Conservation (phyloP, 768 basidiomycete species). For the Rhizopogon sp. region DNA sequence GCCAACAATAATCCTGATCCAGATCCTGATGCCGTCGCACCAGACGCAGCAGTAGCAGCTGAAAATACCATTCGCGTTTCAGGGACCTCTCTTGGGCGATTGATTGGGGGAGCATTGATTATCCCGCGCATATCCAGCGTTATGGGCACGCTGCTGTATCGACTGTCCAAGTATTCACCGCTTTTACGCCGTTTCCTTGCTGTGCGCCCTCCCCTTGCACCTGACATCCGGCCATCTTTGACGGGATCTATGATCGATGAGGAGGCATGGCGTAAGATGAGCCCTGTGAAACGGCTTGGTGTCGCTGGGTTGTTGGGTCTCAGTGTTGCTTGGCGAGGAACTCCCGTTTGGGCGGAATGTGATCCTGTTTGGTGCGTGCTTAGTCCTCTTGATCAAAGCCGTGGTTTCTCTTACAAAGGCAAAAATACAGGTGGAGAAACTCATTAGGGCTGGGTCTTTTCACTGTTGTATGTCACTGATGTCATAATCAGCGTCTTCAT, state of each 20-base stretch:
- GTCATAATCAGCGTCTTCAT: neutral
- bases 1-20: constrained; percentile 6
- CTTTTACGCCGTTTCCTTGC: constrained; percentile 22
- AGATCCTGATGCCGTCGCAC: constrained; percentile 6
- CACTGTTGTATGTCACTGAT: constrained; percentile 43
- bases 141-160: constrained; percentile 60
- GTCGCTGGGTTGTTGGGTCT: constrained; percentile 33
- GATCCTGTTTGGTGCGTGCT: constrained; percentile 66
- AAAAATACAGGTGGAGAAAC: constrained; percentile 54
- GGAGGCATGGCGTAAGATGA: constrained; percentile 8
- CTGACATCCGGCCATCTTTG: constrained; percentile 6
- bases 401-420: neutral
- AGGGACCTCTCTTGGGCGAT: constrained; percentile 56
- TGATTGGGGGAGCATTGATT: constrained; percentile 64
- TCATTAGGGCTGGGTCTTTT: constrained; percentile 64
- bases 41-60: constrained; percentile 43
- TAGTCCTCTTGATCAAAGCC: neutral
- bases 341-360: constrained; percentile 55
- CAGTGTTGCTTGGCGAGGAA: constrained; percentile 49
- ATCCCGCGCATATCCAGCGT: constrained; percentile 60
- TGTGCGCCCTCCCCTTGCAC: constrained; percentile 14
- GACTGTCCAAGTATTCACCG: constrained; percentile 37
- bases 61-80: constrained; percentile 56
- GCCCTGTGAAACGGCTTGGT: constrained; percentile 19
- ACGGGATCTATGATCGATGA: constrained; percentile 16